Conservation (phyloP, 2,329 filamentous ascomycete genomes). For the Fusarium annulatum region DNA sequence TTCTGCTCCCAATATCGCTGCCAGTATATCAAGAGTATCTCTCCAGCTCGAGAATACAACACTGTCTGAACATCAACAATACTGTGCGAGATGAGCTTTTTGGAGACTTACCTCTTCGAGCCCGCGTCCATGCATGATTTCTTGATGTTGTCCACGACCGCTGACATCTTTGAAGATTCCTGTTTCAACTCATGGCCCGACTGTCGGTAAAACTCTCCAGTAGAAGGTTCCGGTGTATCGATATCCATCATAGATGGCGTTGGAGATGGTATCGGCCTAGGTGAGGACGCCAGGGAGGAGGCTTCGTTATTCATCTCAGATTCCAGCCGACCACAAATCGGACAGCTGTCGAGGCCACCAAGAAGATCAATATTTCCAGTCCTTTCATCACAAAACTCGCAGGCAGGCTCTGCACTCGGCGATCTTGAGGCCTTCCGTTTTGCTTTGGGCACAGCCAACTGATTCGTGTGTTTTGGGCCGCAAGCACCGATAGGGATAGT, state of each 20-base stretch:
- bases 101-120: neutral
- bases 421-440: rapidly evolving
- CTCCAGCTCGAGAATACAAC: constrained; percentile 5
- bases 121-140: rapidly evolving
- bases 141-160: constrained; percentile 1
- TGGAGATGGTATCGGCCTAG: neutral
- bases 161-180: constrained; percentile 1
- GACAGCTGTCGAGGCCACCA: neutral
- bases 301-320: rapidly evolving
- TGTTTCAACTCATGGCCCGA: rapidly evolving
- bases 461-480: rapidly evolving
- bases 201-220: rapidly evolving
- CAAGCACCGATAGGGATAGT: rapidly evolving
- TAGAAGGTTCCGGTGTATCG: rapidly evolving
- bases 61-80: neutral
- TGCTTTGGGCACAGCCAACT: rapidly evolving
- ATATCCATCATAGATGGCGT: rapidly evolving
- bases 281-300: rapidly evolving
- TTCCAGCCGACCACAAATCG: rapidly evolving
- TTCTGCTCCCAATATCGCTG: rapidly evolving
- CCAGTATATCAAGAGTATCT: neutral
- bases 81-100: rapidly evolving
- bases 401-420: neutral
- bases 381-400: neutral
- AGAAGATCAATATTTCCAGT: rapidly evolving